phyloP scores from a whole-genome alignment of 495 filamentous ascomycete genomes.

The Schizothecium vesticola region DNA sequence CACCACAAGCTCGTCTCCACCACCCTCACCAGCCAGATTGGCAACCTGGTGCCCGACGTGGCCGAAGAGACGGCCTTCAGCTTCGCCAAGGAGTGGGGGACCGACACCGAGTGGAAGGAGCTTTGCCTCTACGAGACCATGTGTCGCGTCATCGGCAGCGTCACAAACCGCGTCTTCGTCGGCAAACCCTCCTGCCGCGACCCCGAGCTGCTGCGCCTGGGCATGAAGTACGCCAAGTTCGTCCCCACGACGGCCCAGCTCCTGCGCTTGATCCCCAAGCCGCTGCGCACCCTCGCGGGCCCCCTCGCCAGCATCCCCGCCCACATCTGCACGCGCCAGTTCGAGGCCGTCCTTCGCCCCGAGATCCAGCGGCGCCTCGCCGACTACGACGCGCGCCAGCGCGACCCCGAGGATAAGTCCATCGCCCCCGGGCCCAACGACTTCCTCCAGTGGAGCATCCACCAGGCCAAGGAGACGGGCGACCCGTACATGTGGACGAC shows the following conservation, averaged over 20 bases:
- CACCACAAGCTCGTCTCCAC: slow-evolving; percentile 32
- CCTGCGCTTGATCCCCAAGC: slow-evolving; percentile 32
- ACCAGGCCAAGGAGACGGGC: slow-evolving; percentile 24
- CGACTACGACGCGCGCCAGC: slow-evolving; percentile 23
- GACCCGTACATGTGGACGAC: slow-evolving; percentile 25
- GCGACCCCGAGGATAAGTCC: slow-evolving; percentile 21
- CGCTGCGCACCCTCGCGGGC: slow-evolving; percentile 35
- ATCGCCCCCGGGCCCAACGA: slow-evolving; percentile 27
- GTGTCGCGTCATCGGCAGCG: slow-evolving; percentile 26
- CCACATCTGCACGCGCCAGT: slow-evolving; percentile 26
- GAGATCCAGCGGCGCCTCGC: slow-evolving; percentile 27
- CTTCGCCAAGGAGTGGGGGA: slow-evolving; percentile 33
- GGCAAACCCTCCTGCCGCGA: slow-evolving; percentile 31
- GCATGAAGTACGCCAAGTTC: slow-evolving; percentile 37
- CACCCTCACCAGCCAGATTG: slow-evolving; percentile 37
- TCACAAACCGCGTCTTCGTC: slow-evolving; percentile 36
- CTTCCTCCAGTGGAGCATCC: slow-evolving; percentile 37
- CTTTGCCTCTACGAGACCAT: slow-evolving; percentile 38
- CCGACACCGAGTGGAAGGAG: slow-evolving; percentile 26
- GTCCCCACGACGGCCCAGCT: slow-evolving; percentile 28
- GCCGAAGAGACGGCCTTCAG: slow-evolving; percentile 36
- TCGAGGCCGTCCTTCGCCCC: slow-evolving; percentile 29
- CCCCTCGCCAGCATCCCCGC: slow-evolving; percentile 34
- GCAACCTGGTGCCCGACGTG: slow-evolving; percentile 35
- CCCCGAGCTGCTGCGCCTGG: slow-evolving; percentile 33